Conservation (phyloP, 331 rosid genomes). For the Saraca asoca region DNA sequence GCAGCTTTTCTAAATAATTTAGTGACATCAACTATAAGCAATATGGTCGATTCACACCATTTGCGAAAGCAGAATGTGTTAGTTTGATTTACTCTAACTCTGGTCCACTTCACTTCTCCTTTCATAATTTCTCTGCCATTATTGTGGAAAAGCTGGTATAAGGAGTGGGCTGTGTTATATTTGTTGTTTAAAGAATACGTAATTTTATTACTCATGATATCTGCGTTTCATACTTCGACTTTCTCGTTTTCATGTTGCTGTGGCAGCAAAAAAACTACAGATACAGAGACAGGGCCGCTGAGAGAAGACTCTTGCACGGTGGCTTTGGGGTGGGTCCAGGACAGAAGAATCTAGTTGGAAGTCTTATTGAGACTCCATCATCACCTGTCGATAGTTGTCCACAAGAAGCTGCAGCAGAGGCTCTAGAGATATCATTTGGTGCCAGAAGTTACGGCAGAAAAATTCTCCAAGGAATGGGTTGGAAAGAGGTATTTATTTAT, state of each 20-base stretch:
- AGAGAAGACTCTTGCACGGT: conserved; percentile 85
- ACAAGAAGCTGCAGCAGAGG: conserved; percentile 67
- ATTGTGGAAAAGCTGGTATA: neutral
- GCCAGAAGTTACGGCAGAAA: conserved; percentile 72
- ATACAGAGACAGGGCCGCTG: conserved; percentile 87
- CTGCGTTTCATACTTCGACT: conserved; percentile 4
- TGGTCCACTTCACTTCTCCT: neutral
- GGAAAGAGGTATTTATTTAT: conserved; percentile 68
- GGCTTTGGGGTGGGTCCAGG: conserved; percentile 84
- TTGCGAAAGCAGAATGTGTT: too few species aligned
- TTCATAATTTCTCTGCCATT: neutral
- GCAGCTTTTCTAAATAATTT: too few species aligned
- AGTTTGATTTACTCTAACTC: neutral
- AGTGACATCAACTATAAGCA: too few species aligned
- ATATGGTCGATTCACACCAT: neutral
- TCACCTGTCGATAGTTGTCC: conserved; percentile 43
- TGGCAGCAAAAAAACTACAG: conserved; percentile 50
- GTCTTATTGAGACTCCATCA: conserved; percentile 35
- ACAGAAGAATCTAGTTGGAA: conserved; percentile 51
- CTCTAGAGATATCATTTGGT: conserved; percentile 78
- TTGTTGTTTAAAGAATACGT: too few species aligned
- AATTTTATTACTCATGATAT: neutral
- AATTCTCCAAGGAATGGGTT: conserved; percentile 73
- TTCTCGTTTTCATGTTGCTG: conserved; percentile 21
- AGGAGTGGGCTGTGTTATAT: neutral